phyloP scores from a whole-genome alignment of 139 green algal species.

The Eudorina sp. region DNA sequence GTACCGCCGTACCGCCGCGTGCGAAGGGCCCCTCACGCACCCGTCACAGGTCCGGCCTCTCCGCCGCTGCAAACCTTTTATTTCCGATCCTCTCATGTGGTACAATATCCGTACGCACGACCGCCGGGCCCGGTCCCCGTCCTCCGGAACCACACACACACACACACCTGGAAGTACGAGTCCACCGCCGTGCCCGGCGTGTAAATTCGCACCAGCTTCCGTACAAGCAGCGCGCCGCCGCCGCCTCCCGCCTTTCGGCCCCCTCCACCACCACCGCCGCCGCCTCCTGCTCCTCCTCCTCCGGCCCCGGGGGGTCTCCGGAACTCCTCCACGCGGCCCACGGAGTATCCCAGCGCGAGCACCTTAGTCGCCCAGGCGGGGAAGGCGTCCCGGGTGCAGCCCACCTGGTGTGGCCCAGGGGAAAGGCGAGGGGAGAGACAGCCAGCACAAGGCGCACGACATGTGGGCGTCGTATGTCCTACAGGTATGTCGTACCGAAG shows the following conservation, averaged over 20 bases:
- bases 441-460: no score
- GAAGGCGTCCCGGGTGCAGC: conserved; percentile 69
- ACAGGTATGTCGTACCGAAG: no score
- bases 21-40: no score
- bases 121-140: background rate
- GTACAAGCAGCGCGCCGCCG: conserved; percentile 49
- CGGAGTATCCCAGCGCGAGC: conserved; percentile 70
- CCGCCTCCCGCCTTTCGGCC: background rate
- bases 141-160: background rate
- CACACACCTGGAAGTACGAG: background rate
- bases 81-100: no score
- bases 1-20: no score
- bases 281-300: background rate
- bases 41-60: no score
- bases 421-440: background rate
- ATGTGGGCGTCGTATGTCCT: no score
- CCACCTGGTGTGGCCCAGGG: conserved; percentile 41
- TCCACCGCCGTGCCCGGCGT: conserved; percentile 69
- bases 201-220: conserved; percentile 72
- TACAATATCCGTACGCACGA: no score
- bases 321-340: conserved; percentile 75
- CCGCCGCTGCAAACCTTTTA: no score
- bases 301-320: background rate
- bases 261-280: conserved; percentile 34
- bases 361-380: conserved; percentile 69